Base-by-base conservation (phyloP, 2,329 filamentous ascomycete species). In the Botryotinia narcissicola region DNA sequence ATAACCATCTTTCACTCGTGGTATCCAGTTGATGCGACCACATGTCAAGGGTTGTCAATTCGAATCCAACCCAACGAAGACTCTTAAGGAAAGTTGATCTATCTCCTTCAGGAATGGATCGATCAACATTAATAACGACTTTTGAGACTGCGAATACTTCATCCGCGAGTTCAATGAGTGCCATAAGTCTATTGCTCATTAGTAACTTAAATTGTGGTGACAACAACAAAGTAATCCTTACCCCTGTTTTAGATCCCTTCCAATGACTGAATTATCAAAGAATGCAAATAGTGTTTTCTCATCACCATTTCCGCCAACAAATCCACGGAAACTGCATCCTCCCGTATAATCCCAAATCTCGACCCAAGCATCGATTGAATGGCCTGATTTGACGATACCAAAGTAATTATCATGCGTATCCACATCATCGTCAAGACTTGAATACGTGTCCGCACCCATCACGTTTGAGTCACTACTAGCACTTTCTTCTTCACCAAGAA, bases 401-500 rank as follows among this genome's bases (percentile, higher is more conserved):
- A 79, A 79, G 73, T 78, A 79, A 70, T 77, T 75, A 71, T 68
- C 32, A 68, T 77, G 73, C 75, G 72, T 73, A 78, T 78, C 72
- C 77, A 77, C 64, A 63, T 73, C 75, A 63, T 78, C 77, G 73
- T 79, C 77, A 74, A 78, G 78, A 77, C 80, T 80, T 76, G 79
- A 80, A 82, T 80, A 83, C 86, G 85, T 84, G 88, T 85, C 87
- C 87, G 91, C 90, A 95, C 90, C 91, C 90, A 92, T 90, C 89
- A 92, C 91, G 90, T 92, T 89, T 90, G 93, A 95, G 92, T 90
- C 92, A 90, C 90, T 88, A 87, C 86, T 85, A 83, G 85, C 88
- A 87, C 86, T 87, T 90, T 91, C 92, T 92, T 91, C 94, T 92
- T 97, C 94, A 97, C 93, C 95, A 88, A 92, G 93, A 90, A 98